A percentile compares a stretch with the other conserved stretches of the same genome.
phyloP scores from a whole-genome alignment of 208 protist genomes.

The Sergeia podlipaevii region DNA sequence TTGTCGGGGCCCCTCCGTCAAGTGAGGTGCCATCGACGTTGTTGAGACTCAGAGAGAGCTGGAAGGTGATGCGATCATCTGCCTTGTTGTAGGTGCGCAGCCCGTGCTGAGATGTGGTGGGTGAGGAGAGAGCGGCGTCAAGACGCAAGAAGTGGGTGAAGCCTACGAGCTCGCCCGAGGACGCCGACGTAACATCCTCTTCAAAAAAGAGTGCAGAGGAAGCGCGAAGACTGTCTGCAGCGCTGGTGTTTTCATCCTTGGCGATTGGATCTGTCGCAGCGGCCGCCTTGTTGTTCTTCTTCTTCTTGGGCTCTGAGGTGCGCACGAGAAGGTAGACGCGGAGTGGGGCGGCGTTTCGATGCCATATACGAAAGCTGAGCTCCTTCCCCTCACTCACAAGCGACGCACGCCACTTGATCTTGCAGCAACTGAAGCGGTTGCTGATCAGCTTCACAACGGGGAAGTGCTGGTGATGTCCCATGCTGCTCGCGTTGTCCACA shows the following conservation, averaged over 20 bases:
- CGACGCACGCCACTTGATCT: slow-evolving; percentile 67
- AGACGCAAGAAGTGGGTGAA: slow-evolving; percentile 55
- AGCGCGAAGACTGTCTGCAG: slow-evolving; percentile 13
- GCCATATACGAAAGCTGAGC: slow-evolving; percentile 60
- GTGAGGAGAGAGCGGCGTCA: slow-evolving; percentile 34
- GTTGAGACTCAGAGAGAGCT: slow-evolving; percentile 50
- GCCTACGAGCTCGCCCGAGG: slow-evolving; percentile 54
- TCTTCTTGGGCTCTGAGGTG: slow-evolving; percentile 76
- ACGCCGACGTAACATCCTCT: slow-evolving; percentile 33
- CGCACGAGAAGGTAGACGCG: slow-evolving; percentile 43
- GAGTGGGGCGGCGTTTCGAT: slow-evolving; percentile 43
- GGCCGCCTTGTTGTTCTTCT: slow-evolving; percentile 33
- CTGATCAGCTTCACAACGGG: slow-evolving; percentile 59
- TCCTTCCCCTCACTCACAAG: slow-evolving; percentile 29
- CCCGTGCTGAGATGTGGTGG: slow-evolving; percentile 41
- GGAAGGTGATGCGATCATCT: slow-evolving; percentile 71
- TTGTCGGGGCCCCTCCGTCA: slow-evolving; percentile 5
- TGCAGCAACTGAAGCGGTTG: slow-evolving; percentile 80
- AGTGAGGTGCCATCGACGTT: slow-evolving; percentile 25
- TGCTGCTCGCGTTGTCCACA: slow-evolving; percentile 63
- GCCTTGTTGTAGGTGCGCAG: slow-evolving; percentile 66
- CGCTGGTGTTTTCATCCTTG: slow-evolving; percentile 1
- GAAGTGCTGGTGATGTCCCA: slow-evolving; percentile 42
- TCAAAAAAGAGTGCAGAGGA: slow-evolving; percentile 58
- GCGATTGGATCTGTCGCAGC: too few species aligned